A percentile compares a stretch with the other conserved stretches of the same genome.
These are phyloP conservation scores for Pseudogymnoascus sp. DNA, from an alignment of 2,329 filamentous ascomycete genomes.

Conservation along the genomic window DNA sequence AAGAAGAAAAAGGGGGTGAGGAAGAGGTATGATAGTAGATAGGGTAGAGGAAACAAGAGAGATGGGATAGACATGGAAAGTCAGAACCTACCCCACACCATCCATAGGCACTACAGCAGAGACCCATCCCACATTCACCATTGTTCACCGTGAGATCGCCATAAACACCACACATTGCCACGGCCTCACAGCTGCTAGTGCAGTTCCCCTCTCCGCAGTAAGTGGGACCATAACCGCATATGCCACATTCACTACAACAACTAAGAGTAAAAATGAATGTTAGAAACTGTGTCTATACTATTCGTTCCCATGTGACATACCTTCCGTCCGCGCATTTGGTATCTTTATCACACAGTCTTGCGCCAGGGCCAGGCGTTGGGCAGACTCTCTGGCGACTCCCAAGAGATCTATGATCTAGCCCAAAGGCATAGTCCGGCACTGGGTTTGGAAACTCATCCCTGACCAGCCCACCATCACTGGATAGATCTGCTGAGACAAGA, in stretches of 20 bases:
- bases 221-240: slow-evolving; percentile 15
- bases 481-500: not conserved
- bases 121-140: slow-evolving; percentile 22
- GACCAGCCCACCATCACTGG: not conserved
- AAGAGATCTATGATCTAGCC: not conserved
- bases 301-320: not conserved
- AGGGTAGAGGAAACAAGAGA: not conserved
- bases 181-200: slow-evolving; percentile 22
- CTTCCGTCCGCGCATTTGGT: not conserved
- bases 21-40: not conserved
- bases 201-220: slow-evolving; percentile 21
- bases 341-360: not conserved
- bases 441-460: not conserved
- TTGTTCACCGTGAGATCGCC: slow-evolving; percentile 13
- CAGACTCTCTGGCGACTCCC: not conserved
- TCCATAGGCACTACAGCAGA: slow-evolving; percentile 21
- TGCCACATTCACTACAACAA: not conserved
- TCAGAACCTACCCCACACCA: slow-evolving; percentile 19
- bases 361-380: not conserved
- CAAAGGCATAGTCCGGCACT: not conserved
- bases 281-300: not conserved
- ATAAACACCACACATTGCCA: slow-evolving; percentile 27
- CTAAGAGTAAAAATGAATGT: not conserved
- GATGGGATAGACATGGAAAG: not conserved
- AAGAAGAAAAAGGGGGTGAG: not conserved